Conservation (phyloP, 371 early-diverging fungal species). For the Syncephalastrum sp. region DNA sequence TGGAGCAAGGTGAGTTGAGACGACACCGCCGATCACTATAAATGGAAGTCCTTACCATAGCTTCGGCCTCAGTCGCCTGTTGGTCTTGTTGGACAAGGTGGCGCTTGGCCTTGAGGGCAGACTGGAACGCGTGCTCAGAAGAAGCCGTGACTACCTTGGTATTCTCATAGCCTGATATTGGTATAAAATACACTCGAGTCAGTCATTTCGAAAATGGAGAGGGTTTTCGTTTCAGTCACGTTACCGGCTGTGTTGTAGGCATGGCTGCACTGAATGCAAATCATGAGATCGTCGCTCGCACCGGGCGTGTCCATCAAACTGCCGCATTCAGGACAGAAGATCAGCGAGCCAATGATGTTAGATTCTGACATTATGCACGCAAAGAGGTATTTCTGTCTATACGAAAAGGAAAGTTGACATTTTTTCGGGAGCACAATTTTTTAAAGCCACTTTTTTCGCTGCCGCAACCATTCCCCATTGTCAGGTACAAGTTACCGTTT, state of each 20-base stretch:
- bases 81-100: slow-evolving; percentile 63
- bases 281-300: slow-evolving; percentile 66
- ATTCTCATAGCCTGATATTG: slow-evolving; percentile 70
- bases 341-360: slow-evolving; percentile 62
- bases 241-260: slow-evolving; percentile 66
- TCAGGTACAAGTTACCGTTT: no score
- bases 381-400: no score
- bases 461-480: no score
- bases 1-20: not conserved
- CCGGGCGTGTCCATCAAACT: slow-evolving; percentile 84
- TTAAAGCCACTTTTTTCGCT: no score
- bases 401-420: no score
- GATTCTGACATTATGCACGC: slow-evolving; percentile 3
- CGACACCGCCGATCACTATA: not conserved
- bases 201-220: no score
- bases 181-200: not conserved
- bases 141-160: slow-evolving; percentile 80
- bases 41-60: slow-evolving; percentile 56
- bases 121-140: slow-evolving; percentile 75
- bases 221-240: not conserved
- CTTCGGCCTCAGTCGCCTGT: slow-evolving; percentile 62
- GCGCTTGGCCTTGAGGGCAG: slow-evolving; percentile 71
- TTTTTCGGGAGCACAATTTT: no score
- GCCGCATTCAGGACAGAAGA: slow-evolving; percentile 89
- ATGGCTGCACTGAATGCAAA: slow-evolving; percentile 79